Evolutionary conservation across 371 early-diverging fungal genomes (phyloP), one percentile per base, ranked within the genome.

Genomic region (Syncephalastrum racemosum): DNA sequence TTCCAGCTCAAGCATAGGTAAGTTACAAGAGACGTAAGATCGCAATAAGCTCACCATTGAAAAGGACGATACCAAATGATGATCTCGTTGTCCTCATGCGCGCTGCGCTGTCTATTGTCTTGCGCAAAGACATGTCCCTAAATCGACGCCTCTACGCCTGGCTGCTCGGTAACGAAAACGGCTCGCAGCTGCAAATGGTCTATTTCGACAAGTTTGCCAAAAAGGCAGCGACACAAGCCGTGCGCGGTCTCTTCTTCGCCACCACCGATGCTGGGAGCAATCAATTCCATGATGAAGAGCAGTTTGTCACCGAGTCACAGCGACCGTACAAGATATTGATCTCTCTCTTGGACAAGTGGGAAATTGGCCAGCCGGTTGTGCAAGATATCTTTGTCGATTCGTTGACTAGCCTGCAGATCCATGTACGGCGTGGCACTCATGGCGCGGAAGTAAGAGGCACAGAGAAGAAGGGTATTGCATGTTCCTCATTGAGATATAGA

Each of bases 101-200:
- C 41, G 71, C 88, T 2, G 93, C 93, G 0, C 70, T 92, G 1
- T 77, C 82, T 2, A 93, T 94, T 22, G 93, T 95, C 13, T 62
- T 95, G 52, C 79, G 91, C 36, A 91, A 90, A 64, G 97, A 97
- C 64, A 96, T 97, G 94, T 94, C 96, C 2, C 81, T 97, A 20
- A 97, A 94, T 58, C 73, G 96, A 46, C 75, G 97, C 39, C 73
- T 96, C 23, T 95, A 94, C 69, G 82, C 94, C 4, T 96, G 96
- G 96, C 67, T 96, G 3, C 69, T 93, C 23, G 94, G 78, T 36
- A 68, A 52, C 23, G 73, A 71, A 13, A 56, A 58, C 0, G 53
- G 53, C 4, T 55, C 74, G 1, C 73, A 74, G 27, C 55, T 64
- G 4, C 76, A 79, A 20, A 36, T 68, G 8, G 43, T 42, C 12